phyloP scores from a whole-genome alignment of 345 rosid species.

The Salix purpurea region DNA sequence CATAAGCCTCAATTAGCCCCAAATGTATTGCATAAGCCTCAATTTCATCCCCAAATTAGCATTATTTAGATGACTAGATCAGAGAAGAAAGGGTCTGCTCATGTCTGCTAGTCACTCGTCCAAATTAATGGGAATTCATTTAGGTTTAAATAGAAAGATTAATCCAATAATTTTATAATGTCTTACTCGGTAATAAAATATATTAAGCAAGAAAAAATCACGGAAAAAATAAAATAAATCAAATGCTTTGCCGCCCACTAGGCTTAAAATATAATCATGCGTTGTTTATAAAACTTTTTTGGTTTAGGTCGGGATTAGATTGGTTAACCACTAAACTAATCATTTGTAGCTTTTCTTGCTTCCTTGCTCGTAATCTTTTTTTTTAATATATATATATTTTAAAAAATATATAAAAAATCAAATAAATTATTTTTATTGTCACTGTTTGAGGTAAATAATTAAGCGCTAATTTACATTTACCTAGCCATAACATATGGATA shows the following conservation, averaged over 20 bases:
- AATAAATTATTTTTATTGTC: too few relatives aligned
- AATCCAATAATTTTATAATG: background rate
- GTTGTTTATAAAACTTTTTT: background rate
- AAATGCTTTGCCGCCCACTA: background rate
- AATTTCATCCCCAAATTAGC: too few relatives aligned
- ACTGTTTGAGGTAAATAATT: too few relatives aligned
- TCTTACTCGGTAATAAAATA: background rate
- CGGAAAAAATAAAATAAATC: background rate
- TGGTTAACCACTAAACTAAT: conserved; percentile 36
- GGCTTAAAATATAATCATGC: background rate
- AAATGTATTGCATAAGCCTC: too few relatives aligned
- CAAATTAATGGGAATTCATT: background rate
- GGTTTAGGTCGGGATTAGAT: conserved; percentile 25
- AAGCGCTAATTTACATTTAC: too few relatives aligned
- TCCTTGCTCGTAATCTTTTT: background rate
- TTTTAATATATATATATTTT: too few relatives aligned
- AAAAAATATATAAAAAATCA: too few relatives aligned
- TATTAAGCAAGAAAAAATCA: background rate
- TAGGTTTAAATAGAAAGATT: background rate
- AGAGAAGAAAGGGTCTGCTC: too few relatives aligned
- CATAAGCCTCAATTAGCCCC: too few relatives aligned
- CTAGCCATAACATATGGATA: too few relatives aligned
- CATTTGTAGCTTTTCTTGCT: conserved; percentile 1
- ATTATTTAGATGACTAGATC: too few relatives aligned
- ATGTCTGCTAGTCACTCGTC: too few relatives aligned